These are phyloP conservation scores for Skeletonema marinoi DNA, from an alignment of 108 stramenopile genomes.

Conservation along the genomic window DNA sequence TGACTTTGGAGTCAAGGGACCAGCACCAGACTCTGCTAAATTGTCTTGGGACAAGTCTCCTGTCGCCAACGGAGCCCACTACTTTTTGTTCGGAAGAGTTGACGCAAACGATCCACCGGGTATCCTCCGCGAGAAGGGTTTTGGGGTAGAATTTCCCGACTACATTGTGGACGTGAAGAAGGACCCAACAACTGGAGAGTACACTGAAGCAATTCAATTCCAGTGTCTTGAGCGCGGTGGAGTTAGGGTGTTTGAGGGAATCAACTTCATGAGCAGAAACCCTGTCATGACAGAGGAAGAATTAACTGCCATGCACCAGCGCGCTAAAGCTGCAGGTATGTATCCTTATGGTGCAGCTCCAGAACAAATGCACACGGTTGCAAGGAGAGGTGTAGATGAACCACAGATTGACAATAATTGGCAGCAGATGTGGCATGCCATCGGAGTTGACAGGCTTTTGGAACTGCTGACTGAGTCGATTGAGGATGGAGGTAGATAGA, in stretches of 20 bases:
- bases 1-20: conserved; percentile 90
- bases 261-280: conserved; percentile 91
- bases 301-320: conserved; percentile 77
- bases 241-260: conserved; percentile 95
- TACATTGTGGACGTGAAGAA: conserved; percentile 89
- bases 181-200: conserved; percentile 72
- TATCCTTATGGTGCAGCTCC: conserved; percentile 85
- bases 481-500: conserved; percentile 87
- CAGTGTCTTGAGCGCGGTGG: conserved; percentile 91
- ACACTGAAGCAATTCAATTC: conserved; percentile 92
- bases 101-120: conserved; percentile 85
- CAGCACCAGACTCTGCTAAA: conserved; percentile 76
- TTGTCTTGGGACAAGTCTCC: conserved; percentile 90
- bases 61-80: conserved; percentile 93
- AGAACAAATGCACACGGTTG: conserved; percentile 93
- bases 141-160: conserved; percentile 92
- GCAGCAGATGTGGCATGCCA: conserved; percentile 87
- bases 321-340: conserved; percentile 85
- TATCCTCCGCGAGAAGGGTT: conserved; percentile 84
- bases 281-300: conserved; percentile 76
- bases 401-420: conserved; percentile 78
- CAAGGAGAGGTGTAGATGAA: conserved; percentile 64
- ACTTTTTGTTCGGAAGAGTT: conserved; percentile 91
- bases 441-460: conserved; percentile 87
- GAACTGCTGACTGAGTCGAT: conserved; percentile 86